Evolutionary conservation across 139 green algal species (phyloP), one percentile per base, ranked within the genome.

Genomic region (Chlamydomonas applanata): DNA sequence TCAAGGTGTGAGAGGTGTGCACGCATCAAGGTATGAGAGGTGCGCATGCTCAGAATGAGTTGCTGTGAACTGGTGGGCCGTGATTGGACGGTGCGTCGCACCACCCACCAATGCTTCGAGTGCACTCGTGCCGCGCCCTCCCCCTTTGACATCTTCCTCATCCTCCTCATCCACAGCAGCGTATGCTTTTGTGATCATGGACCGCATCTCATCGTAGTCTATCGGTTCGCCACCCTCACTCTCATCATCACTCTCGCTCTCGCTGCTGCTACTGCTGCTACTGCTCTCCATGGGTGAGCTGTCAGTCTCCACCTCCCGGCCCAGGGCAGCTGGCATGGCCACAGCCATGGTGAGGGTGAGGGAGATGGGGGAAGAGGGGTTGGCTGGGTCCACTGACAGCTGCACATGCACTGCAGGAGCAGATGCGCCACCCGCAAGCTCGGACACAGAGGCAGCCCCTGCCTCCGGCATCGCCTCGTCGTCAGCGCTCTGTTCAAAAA

Each of bases 171-270:
- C 75, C n/a, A 27, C 74, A 20, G 19, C 52, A 20, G 67, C 72
- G 36, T 86, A 86, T 2, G 80, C 80, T n/a, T 64, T 57, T 2
- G 33, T 60, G 32, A 86, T 78, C 40, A 82, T 73, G 33, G 73
- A 74, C 27, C 53, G 61, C 79, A 85, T 85, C 1, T 70, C 1
- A 20, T 69, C 33, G 1, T 53, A 62, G 46, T 63, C 65, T 16
- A 54, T 63, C 16, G 32, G 40, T 61, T 20, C 44, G 4, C 30
- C 44, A 22, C 33, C 27, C 40, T 69, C 46, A 66, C 35, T 54
- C 46, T 65, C 32, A 44, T 14, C 20, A 27, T 60, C 34, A 66
- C 70, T 65, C 64, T 70, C 59, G 0, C 67, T 69, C n/a, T 82
- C 74, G 17, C 46, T 66, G 66, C 77, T 82, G 34, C 65, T 71